Evolutionary conservation across 2,329 filamentous ascomycete species (phyloP), one percentile per base, ranked within the genome.

Genomic region (Epichloe glyceriae): DNA sequence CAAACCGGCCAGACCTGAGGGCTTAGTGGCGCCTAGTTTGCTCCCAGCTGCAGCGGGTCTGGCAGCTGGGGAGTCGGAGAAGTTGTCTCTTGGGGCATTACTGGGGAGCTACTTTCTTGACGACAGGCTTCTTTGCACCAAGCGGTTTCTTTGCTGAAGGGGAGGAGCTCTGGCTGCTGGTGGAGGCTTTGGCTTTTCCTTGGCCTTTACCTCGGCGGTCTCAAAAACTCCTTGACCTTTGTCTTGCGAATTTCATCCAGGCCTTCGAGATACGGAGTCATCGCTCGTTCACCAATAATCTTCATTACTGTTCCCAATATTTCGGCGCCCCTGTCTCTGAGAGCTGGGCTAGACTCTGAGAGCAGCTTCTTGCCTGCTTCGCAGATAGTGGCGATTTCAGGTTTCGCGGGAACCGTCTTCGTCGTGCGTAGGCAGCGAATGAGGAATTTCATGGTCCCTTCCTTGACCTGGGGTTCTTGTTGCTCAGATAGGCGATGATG

Each of bases 381-480:
- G n/a, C 89, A 87, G 50, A 97, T 88, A 7, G 80, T 78, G 52
- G 84, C 84, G 49, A 90, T 85, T 66, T 98, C 91, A 33, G 85
- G 75, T 57, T 94, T 93, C 55, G 79, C 78, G 2, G 94, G 94
- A 3, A 93, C 88, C 17, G 88, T 85, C 57, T 83, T 78, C 0
- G 91, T 95, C 0, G 81, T 88, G 57, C 85, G 84, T 44, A 98
- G 73, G 63, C 86, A 91, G 56, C 93, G 80, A 47, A 94, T 85
- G n/a, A 98, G 73, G 61, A 98, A 97, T 56, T 88, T 88, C 70
- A 95, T 85, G 0, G 88, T 94, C 54, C 94, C 90, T 60, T 96
- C 88, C 69, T 98, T 98, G 56, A 98, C 87, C 62, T 96, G 90
- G 0, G 93, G 63, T 98, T 98, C 70, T 98, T 98, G 76, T 95